Evolutionary conservation across 2,329 filamentous ascomycete species (phyloP).

Genomic region (Cryphonectria parasitica): DNA sequence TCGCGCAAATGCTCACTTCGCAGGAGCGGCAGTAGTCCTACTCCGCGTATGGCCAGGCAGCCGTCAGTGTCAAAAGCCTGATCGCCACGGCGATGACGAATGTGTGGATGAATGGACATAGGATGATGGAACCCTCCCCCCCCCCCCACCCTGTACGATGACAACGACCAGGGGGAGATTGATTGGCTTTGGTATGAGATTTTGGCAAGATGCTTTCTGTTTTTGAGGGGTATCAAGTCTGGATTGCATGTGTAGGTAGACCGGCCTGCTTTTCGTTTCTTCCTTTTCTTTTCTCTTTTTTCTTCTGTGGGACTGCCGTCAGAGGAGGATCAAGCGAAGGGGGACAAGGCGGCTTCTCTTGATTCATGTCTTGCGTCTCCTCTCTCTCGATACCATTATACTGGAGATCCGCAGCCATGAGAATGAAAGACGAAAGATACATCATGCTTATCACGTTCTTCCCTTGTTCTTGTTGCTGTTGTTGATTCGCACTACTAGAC

Average conservation of each 20-base stretch:
- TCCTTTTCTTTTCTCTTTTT: background rate
- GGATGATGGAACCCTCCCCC: background rate
- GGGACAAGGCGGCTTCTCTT: slow-evolving; percentile 5
- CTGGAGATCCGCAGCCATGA: slow-evolving; percentile 1
- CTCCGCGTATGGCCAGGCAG: background rate
- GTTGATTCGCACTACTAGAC: background rate
- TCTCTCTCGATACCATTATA: slow-evolving; percentile 41
- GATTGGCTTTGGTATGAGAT: slow-evolving; percentile 10
- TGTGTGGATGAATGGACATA: slow-evolving; percentile 1
- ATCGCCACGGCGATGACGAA: background rate
- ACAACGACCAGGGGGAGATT: background rate
- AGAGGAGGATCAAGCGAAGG: background rate
- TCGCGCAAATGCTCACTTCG: background rate
- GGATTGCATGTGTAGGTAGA: slow-evolving; percentile 22
- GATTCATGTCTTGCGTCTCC: slow-evolving; percentile 6
- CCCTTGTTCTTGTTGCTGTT: background rate
- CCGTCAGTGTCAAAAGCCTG: background rate
- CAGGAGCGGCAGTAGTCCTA: background rate
- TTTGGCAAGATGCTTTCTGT: slow-evolving; percentile 1
- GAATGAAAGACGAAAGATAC: slow-evolving; percentile 5
- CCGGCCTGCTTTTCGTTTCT: background rate
- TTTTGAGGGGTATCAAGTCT: slow-evolving; percentile 5
- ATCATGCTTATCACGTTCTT: background rate
- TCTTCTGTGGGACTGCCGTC: background rate
- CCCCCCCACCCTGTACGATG: background rate